A percentile compares a stretch with the other conserved stretches of the same genome.
Evolutionary conservation across 495 filamentous ascomycete species (phyloP).

Genomic region (Aspergillus saccharolyticus): DNA sequence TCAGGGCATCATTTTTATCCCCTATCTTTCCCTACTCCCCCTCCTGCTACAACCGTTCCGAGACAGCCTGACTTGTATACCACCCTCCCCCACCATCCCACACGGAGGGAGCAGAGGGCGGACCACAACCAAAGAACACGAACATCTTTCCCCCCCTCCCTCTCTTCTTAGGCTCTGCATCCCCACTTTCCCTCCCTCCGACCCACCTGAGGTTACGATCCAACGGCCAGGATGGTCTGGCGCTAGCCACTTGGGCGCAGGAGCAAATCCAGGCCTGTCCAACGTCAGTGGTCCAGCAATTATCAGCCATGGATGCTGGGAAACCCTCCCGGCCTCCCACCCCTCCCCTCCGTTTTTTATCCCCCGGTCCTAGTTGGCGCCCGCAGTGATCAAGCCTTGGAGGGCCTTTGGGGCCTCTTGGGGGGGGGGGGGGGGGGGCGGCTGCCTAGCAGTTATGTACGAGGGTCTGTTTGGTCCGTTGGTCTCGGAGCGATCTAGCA

Average conservation of each 20-base stretch:
- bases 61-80: background rate
- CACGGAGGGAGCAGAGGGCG: background rate
- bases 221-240: constrained; percentile 20
- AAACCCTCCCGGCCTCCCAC: background rate
- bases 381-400: constrained; percentile 21
- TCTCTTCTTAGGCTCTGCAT: background rate
- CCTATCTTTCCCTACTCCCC: background rate
- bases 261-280: constrained; percentile 17
- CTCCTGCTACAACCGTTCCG: background rate
- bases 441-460: background rate
- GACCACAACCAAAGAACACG: constrained; percentile 14
- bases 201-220: constrained; percentile 19
- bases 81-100: background rate
- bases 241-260: constrained; percentile 17
- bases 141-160: constrained; percentile 14
- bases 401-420: constrained; percentile 1
- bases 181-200: background rate
- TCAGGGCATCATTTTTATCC: background rate
- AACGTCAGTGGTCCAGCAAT: constrained; percentile 20
- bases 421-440: too few relatives aligned
- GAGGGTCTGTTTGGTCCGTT: constrained; percentile 4
- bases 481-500: constrained; percentile 20
- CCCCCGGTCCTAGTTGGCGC: constrained; percentile 17
- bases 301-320: background rate
- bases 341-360: background rate